Evolutionary conservation across 371 early-diverging fungal genomes (phyloP), one percentile per base, ranked within the genome.

Genomic region (Smittium mucronatum): DNA sequence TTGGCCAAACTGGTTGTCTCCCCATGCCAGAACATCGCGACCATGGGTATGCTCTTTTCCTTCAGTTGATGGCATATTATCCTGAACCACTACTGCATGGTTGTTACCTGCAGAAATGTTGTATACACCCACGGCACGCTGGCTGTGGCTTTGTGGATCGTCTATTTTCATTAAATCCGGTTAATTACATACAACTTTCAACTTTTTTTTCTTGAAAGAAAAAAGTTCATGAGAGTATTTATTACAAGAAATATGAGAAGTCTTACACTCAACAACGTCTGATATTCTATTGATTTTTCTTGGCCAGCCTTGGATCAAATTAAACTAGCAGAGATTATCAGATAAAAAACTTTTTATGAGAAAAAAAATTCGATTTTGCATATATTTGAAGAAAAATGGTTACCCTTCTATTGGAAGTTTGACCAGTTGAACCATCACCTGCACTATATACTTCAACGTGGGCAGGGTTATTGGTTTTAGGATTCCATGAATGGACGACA

Each of bases 361-460:
- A 47, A 47, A 47, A 47, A 47, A 47, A 11, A n/a, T n/a, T n/a
- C n/a, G n/a, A n/a, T n/a, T n/a, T n/a, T n/a, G n/a, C n/a, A n/a
- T n/a, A n/a, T n/a, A n/a, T n/a, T n/a, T n/a, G n/a, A n/a, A n/a
- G n/a, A n/a, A n/a, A n/a, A n/a, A 47, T 47, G 21, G 21, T 11
- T 47, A 47, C 47, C 47, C 21, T 5, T 65, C 34, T 65, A 65
- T 11, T 25, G 15, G 31, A 26, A 5, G 36, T n/a, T 33, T 65
- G 65, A 5, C 65, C 65, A 65, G 17, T 65, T 36, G 65, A 65
- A 33, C 65, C 65, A 32, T 65, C 65, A 2, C 65, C 65, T 5
- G 65, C 34, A 31, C 17, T 34, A 33, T 32, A 65, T 25, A 65
- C 65, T 36, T 65, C 65, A n/a, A 65, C 65, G 2, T n/a, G 65